Evolutionary conservation across 2,329 filamentous ascomycete species (phyloP), one percentile per base, ranked within the genome.

Genomic region (Xylaria sp.): DNA sequence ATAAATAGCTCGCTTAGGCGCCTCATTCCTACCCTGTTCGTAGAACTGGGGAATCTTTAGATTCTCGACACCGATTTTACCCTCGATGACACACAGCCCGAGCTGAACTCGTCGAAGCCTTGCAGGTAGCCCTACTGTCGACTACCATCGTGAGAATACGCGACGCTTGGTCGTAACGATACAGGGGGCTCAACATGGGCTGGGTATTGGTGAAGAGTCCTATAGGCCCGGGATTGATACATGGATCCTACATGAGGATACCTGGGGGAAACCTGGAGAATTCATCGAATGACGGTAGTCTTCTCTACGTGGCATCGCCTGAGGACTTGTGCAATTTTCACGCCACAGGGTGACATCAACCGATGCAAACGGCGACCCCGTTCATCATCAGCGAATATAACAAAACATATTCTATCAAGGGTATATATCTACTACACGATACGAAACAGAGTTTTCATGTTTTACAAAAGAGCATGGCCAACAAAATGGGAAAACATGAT

Each of bases 1-100:
- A 71, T 71, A 71, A 70, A 71, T 71, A 71, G 60, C 67, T 70
- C 58, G 61, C 60, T 67, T 63, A 62, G 67, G 36, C 53, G 52
- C 59, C 69, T 60, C 62, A 52, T 34, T 60, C 64, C 55, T 64
- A 56, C 58, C 52, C 59, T 59, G n/a, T 34, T 25, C n/a, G 65
- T 70, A 68, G 57, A 63, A 60, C 43, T 48, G 52, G 63, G 58
- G 59, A 50, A 30, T 36, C 39, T 58, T 55, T 56, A 65, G 23
- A 56, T 50, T 25, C 46, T 61, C 46, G 46, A 67, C 32, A 34
- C 50, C 34, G 18, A 48, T 25, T 50, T n/a, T 48, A 25, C n/a
- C 34, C 45, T 68, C 67, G 58, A 63, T 41, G 18, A 32, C 25
- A 63, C 64, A 45, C 48, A 62, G 32, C 52, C 56, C 25, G 55